Percentiles rank a stretch among this genome's conserved stretches.
Conservation (phyloP, 1,139 yeast species). For the Protomyces lactucae-debilis region DNA sequence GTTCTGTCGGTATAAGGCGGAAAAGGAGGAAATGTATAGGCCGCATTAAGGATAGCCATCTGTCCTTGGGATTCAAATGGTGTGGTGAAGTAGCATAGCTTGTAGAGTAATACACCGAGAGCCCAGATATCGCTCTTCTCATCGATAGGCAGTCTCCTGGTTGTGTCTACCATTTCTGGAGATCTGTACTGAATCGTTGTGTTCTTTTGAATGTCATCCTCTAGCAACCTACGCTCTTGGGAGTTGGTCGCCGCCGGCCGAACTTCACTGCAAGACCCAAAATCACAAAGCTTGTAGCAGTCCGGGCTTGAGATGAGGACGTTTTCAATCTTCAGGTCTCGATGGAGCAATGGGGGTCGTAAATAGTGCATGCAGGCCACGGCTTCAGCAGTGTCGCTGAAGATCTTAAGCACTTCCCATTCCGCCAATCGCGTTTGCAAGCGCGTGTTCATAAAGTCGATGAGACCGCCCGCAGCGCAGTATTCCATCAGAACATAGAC, state of each 20-base stretch:
- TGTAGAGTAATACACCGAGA: conserved; percentile 81
- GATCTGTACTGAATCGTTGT: conserved; percentile 97
- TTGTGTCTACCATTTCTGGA: conserved; percentile 93
- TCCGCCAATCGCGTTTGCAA: conserved; percentile 75
- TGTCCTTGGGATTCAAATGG: conserved; percentile 85
- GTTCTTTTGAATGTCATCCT: conserved; percentile 80
- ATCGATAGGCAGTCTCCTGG: conserved; percentile 79
- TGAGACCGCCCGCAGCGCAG: conserved; percentile 63
- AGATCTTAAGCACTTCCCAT: conserved; percentile 71
- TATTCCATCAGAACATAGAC: conserved; percentile 89
- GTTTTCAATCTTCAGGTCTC: conserved; percentile 94
- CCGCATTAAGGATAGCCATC: conserved; percentile 59
- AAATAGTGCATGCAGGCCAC: conserved; percentile 84
- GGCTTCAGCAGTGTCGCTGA: conserved; percentile 77
- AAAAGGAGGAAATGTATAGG: conserved; percentile 52
- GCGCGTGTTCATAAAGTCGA: conserved; percentile 92
- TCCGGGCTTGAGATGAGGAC: conserved; percentile 73
- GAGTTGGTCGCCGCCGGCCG: conserved; percentile 57
- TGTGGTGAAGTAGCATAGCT: conserved; percentile 86
- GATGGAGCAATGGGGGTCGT: conserved; percentile 74
- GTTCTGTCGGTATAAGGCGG: conserved; percentile 39
- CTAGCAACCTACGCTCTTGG: conserved; percentile 62
- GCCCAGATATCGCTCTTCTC: conserved; percentile 98
- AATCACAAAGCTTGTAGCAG: conserved; percentile 80
- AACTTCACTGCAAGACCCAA: conserved; percentile 82